A percentile compares a stretch with the other conserved stretches of the same genome.
Evolutionary conservation across 306 rosid species (phyloP).

Genomic region (Astragalus membranaceus): DNA sequence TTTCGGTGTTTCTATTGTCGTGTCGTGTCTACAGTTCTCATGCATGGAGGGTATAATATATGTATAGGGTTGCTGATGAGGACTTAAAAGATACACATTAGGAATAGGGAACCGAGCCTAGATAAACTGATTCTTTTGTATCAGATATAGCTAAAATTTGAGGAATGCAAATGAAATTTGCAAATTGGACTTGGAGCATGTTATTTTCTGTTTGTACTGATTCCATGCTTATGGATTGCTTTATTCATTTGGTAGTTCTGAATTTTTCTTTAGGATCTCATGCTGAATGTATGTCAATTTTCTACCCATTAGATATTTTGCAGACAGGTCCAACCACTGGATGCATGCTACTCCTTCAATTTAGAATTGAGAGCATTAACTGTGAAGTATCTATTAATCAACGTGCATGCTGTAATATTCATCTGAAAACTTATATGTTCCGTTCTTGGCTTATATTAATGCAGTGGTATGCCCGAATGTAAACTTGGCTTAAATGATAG

Average conservation of each 20-base stretch:
- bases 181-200: background rate
- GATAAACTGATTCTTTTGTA: background rate
- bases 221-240: background rate
- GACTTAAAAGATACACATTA: background rate
- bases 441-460: conserved; percentile 23
- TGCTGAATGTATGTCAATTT: conserved; percentile 1
- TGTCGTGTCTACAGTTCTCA: background rate
- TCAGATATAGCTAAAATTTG: background rate
- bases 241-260: background rate
- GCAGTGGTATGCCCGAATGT: conserved; percentile 99
- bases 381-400: background rate
- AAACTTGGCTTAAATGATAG: conserved; percentile 95
- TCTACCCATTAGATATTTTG: background rate
- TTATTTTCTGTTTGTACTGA: background rate
- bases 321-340: background rate
- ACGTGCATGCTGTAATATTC: conserved; percentile 6
- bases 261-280: background rate
- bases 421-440: conserved; percentile 16
- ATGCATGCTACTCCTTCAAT: background rate
- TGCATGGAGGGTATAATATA: background rate
- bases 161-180: conserved; percentile 4
- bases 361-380: background rate
- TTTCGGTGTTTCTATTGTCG: background rate
- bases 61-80: background rate
- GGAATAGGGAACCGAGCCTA: conserved; percentile 5